Base-by-base conservation (phyloP, 1,139 yeast genomes). In the Yamadazyma triangularis region DNA sequence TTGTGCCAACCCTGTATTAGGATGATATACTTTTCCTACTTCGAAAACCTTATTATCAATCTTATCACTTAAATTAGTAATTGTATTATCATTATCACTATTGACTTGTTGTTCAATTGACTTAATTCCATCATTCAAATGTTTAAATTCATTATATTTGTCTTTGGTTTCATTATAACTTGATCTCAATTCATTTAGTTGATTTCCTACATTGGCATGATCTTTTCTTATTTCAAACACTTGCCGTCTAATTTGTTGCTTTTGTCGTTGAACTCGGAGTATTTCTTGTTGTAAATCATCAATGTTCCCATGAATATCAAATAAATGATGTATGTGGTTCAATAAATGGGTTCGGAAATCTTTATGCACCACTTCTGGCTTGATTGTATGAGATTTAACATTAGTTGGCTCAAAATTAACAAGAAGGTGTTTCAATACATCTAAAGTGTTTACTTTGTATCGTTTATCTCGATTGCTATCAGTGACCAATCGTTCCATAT, bases 291-390 rank as follows among this genome's bases (percentile, higher is more conserved):
- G 44, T 7, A 73, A 50, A 28, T 65, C 64, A 27, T 64, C 59
- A 26, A 74, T 70, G 15, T 62, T 60, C 11, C 65, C 55, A 40
- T 65, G 64, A n/a, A 54, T 45, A 36, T 64, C 72, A 40, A 48
- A 43, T 20, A 67, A 41, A 35, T 59, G 49, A 20, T 48, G 53
- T 16, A 67, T 40, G 32, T 61, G 58, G 36, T 51, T 48, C 15
- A 55, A 27, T 11, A 61, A 30, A 37, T 62, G 63, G 3, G 53
- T 43, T 34, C 56, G 58, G 42, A 59, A 64, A 23, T 58, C 61
- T 8, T 51, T 45, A 22, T 60, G 59, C 7, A 58, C 44, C 3
- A 40, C 31, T 13, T 36, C 29, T 27, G 54, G 57, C 25, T 55
- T 51, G 3, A 52, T 38, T 4, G 36, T 21, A n/a, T 38, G 44